A percentile compares a stretch with the other conserved stretches of the same genome.
Evolutionary conservation across 140 eudicot genomes (phyloP).

Genomic region (Bidens hawaiensis): DNA sequence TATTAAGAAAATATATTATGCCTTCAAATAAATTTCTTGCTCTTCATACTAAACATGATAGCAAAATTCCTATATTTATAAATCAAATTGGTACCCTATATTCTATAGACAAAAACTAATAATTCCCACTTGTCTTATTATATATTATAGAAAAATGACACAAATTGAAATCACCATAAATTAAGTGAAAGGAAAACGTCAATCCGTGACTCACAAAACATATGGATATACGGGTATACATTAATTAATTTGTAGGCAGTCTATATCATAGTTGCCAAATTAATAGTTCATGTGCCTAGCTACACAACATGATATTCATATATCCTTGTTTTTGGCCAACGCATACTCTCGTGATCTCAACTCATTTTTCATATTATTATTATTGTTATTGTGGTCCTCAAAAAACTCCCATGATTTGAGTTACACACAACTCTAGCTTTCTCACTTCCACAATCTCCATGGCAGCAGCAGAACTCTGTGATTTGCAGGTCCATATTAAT

Average conservation of each 20-base stretch:
- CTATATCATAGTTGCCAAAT: constrained; percentile 15
- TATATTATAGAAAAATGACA: not conserved
- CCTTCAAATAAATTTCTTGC: too few relatives aligned
- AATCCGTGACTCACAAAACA: constrained; percentile 34
- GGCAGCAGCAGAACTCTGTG: constrained; percentile 72
- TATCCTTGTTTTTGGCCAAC: constrained; percentile 27
- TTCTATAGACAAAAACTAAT: not conserved
- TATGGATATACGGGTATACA: constrained; percentile 19
- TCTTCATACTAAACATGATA: not conserved
- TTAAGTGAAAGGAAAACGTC: constrained; percentile 10
- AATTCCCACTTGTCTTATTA: constrained; percentile 17
- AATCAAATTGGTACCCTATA: not conserved
- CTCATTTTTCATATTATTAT: constrained; percentile 7
- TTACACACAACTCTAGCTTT: constrained; percentile 15
- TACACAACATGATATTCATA: not conserved
- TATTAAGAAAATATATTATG: too few relatives aligned
- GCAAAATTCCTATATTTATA: not conserved
- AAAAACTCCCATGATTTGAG: constrained; percentile 19
- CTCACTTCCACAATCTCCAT: constrained; percentile 49
- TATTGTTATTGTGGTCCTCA: constrained; percentile 35
- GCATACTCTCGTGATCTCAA: constrained; percentile 28
- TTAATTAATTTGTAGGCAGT: constrained; percentile 18
- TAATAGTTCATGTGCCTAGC: constrained; percentile 10
- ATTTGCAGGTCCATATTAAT: constrained; percentile 76
- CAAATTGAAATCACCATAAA: constrained; percentile 4